These are phyloP conservation scores for Prunus salicina DNA, from an alignment of 306 rosid species.

Conservation along the genomic window DNA sequence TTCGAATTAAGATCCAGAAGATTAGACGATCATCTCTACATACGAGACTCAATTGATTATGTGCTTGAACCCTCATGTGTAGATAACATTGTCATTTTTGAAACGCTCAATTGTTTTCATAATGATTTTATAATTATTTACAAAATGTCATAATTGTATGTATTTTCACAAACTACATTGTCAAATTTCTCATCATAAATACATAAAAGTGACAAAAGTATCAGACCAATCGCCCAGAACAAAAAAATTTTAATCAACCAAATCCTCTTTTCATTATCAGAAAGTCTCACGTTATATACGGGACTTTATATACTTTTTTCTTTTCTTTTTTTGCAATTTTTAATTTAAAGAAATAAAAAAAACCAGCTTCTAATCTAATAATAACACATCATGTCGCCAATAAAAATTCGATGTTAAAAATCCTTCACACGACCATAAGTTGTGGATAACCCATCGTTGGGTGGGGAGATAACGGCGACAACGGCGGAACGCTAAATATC, in stretches of 20 bases:
- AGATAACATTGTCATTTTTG: too few relatives aligned
- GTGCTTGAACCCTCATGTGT: too few relatives aligned
- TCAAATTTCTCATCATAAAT: background rate
- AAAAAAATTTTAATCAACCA: background rate
- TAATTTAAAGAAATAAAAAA: background rate
- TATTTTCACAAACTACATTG: too few relatives aligned
- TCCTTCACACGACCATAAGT: conserved; percentile 42
- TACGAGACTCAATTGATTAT: too few relatives aligned
- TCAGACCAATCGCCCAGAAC: background rate
- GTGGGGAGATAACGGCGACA: conserved; percentile 83
- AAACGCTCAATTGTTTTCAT: too few relatives aligned
- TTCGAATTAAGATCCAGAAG: accelerated
- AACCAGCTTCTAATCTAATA: background rate
- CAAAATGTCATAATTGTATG: too few relatives aligned
- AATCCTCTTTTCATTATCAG: background rate
- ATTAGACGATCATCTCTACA: too few relatives aligned
- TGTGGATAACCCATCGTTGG: conserved; percentile 53
- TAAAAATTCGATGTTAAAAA: background rate
- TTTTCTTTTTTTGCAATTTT: background rate
- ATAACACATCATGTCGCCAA: background rate
- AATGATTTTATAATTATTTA: too few relatives aligned
- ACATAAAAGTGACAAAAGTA: background rate
- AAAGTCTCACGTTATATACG: background rate
- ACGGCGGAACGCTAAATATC: conserved; percentile 54
- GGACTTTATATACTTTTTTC: background rate